These are phyloP conservation scores for Aegilops speltoides DNA, from an alignment of 176 grass and related monocot genomes.

Conservation along the genomic window DNA sequence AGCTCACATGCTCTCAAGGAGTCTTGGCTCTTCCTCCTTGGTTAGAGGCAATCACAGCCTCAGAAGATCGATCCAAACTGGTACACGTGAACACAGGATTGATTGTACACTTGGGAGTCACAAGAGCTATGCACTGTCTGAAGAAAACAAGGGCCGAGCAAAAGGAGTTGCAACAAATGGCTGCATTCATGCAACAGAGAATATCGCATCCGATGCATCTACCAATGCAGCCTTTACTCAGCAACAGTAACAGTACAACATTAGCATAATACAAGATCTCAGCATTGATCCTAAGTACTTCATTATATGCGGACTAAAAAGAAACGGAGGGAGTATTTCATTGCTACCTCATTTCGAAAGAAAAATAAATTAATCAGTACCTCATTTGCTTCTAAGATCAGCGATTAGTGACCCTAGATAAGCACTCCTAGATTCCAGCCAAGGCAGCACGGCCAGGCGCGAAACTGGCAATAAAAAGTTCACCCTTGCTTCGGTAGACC, in stretches of 20 bases:
- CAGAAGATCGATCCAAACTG: slow-evolving; percentile 23
- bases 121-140: slow-evolving; percentile 19
- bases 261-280: slow-evolving; percentile 41
- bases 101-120: slow-evolving; percentile 36
- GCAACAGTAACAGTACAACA: slow-evolving; percentile 20
- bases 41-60: slow-evolving; percentile 25
- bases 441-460: slow-evolving; percentile 15
- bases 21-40: slow-evolving; percentile 40
- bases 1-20: slow-evolving; percentile 50
- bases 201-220: slow-evolving; percentile 7
- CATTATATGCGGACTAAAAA: no score
- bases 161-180: slow-evolving; percentile 14
- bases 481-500: no score
- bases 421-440: not conserved
- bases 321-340: not conserved
- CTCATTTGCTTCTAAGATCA: slow-evolving; percentile 41
- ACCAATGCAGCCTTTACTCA: slow-evolving; percentile 2
- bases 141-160: slow-evolving; percentile 25
- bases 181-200: slow-evolving; percentile 21
- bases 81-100: slow-evolving; percentile 3
- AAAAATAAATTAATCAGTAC: slow-evolving; percentile 4
- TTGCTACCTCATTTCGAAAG: no score
- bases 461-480: slow-evolving; percentile 8
- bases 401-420: slow-evolving; percentile 49
- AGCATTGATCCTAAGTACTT: slow-evolving; percentile 37